Evolutionary conservation across 2,329 filamentous ascomycete genomes (phyloP), one percentile per base, ranked within the genome.

Genomic region (Xylaria sp.): DNA sequence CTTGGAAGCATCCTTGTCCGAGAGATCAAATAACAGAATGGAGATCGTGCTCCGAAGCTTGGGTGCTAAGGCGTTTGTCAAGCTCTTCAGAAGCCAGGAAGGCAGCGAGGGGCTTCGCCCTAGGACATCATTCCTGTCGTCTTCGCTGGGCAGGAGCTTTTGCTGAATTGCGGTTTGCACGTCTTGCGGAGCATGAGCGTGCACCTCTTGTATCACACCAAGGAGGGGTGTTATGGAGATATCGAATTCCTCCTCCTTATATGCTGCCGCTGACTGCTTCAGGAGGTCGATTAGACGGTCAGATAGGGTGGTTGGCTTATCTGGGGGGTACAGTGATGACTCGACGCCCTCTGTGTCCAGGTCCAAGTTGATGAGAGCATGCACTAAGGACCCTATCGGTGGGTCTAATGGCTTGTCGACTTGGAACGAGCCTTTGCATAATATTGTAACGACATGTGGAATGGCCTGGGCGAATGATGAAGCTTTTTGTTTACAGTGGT

Each of bases 21-120:
- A 97, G 28, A 98, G 83, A 67, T 96, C 91, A 74, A 96, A 99
- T 64, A 97, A 85, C 23, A 99, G 82, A 31, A 89, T 84, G 0
- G 91, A 91, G 55, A 96, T 89, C 17, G 87, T 86, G 49, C 91
- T 87, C 17, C 92, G 87, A 2, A 97, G 80, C 40, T 89, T 87
- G 0, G 92, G 87, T 0, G 91, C 85, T 45, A 87, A 77, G 0
- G 93, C 85, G 14, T 91, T 92, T 4, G 89, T 92, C 2, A 91
- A 92, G 42, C 95, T 86, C 57, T 88, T 87, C 53, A 99, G 83
- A 1, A 99, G 80, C 63, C 88, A 87, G 2, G 92, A 89, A 1
- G 94, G 84, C 0, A 98, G 80, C 0, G 89, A 91, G 28, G 88
- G 82, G 8, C 89, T 89, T 64, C 87, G 86, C 14, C 95, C 95